phyloP scores from a whole-genome alignment of 768 basidiomycete genomes.

The Cantharellus anzutake region DNA sequence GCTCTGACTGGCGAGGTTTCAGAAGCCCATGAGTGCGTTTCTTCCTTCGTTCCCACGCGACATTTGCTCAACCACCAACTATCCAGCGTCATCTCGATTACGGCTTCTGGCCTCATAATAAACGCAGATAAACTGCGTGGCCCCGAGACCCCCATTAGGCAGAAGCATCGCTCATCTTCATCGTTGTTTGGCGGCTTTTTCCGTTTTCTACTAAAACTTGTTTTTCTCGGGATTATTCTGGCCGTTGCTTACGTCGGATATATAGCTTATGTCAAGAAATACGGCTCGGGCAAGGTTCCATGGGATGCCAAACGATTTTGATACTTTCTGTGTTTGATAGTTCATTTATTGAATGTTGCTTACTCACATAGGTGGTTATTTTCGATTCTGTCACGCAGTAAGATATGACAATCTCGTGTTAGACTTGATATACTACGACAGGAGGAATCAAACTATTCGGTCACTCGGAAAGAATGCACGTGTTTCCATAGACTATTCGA shows the following conservation, averaged over 20 bases:
- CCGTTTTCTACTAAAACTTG: conserved; percentile 14
- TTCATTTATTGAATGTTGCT: too few species aligned
- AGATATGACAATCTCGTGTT: too few species aligned
- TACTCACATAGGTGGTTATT: too few species aligned
- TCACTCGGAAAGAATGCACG: too few species aligned
- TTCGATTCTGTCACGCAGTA: too few species aligned
- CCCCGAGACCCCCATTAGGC: background rate
- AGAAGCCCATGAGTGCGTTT: conserved; percentile 66
- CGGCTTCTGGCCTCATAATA: conserved; percentile 48
- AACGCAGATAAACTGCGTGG: background rate
- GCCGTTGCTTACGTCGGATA: conserved; percentile 3
- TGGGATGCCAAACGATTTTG: conserved; percentile 9
- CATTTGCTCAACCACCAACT: background rate
- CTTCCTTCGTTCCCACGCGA: background rate
- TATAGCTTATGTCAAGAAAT: background rate
- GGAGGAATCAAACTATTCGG: too few species aligned
- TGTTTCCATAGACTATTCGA: too few species aligned
- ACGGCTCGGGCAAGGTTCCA: background rate
- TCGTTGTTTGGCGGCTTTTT: conserved; percentile 1
- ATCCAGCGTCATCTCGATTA: conserved; percentile 61
- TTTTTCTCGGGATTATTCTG: conserved; percentile 4
- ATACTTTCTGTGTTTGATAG: background rate
- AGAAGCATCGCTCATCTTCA: background rate
- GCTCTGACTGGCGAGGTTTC: conserved; percentile 90
- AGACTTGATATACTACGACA: too few species aligned